These are phyloP conservation scores for Aspergillus olivimuriae DNA, from an alignment of 495 filamentous ascomycete species.

Conservation along the genomic window DNA sequence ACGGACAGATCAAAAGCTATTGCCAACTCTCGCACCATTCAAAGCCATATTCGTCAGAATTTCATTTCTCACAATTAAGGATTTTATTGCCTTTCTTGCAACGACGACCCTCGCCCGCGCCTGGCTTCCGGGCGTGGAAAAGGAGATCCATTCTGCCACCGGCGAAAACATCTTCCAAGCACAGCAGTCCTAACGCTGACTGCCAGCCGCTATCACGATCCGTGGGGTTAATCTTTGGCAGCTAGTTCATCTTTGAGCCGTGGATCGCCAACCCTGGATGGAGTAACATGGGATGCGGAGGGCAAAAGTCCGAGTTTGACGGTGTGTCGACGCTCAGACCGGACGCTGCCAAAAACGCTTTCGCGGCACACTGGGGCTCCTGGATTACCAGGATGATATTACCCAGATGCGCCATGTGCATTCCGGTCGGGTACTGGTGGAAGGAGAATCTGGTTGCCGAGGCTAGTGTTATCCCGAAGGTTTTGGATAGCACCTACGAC, in stretches of 20 bases:
- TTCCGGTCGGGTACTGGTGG: constrained; percentile 62
- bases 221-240: constrained; percentile 57
- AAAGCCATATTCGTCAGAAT: too few species aligned
- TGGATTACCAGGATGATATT: constrained; percentile 56
- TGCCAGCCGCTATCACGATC: constrained; percentile 33
- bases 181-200: not conserved
- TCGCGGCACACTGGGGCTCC: constrained; percentile 50
- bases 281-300: constrained; percentile 49
- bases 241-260: constrained; percentile 53
- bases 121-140: not conserved
- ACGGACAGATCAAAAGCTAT: too few species aligned
- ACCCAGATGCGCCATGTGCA: constrained; percentile 53
- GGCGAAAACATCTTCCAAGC: not conserved
- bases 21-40: too few species aligned
- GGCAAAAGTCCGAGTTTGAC: constrained; percentile 47
- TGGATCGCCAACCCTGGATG: constrained; percentile 50
- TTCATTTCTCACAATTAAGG: not conserved
- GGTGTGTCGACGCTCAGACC: constrained; percentile 52
- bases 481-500: constrained; percentile 13
- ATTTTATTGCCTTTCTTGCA: not conserved
- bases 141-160: not conserved
- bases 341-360: constrained; percentile 43
- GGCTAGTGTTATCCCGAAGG: constrained; percentile 43
- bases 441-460: constrained; percentile 47
- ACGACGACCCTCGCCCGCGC: not conserved